A percentile compares a stretch with the other conserved stretches of the same genome.
Evolutionary conservation across 1,284 basidiomycete species (phyloP).

Genomic region (Puccinia coronata): DNA sequence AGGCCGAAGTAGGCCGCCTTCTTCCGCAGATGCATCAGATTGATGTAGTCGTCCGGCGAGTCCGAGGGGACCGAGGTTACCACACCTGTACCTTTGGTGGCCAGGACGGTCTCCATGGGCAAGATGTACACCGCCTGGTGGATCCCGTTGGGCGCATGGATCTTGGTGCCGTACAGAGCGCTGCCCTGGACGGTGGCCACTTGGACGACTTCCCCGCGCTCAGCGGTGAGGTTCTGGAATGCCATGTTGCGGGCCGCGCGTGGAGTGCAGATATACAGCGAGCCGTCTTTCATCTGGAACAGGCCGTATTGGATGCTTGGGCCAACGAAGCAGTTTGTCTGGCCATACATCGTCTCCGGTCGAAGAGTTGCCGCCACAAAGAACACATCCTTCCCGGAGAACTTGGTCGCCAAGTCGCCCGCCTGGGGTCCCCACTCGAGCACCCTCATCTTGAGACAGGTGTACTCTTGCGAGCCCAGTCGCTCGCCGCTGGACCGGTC

Average conservation of each 20-base stretch:
- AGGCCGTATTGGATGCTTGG: constrained; percentile 88
- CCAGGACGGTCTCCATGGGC: constrained; percentile 95
- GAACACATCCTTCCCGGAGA: constrained; percentile 64
- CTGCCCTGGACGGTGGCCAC: constrained; percentile 75
- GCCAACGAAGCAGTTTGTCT: constrained; percentile 97
- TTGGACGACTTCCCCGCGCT: constrained; percentile 70
- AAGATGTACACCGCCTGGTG: constrained; percentile 88
- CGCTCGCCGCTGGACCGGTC: constrained; percentile 95
- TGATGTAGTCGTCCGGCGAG: constrained; percentile 95
- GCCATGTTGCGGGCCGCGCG: constrained; percentile 96
- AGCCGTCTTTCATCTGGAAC: constrained; percentile 72
- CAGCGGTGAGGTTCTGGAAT: constrained; percentile 72
- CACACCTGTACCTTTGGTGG: constrained; percentile 97
- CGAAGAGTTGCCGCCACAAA: constrained; percentile 93
- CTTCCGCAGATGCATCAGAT: constrained; percentile 87
- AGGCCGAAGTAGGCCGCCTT: constrained; percentile 98
- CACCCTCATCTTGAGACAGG: constrained; percentile 92
- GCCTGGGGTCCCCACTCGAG: constrained; percentile 70
- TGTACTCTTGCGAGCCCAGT: constrained; percentile 94
- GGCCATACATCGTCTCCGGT: constrained; percentile 98
- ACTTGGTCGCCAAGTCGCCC: constrained; percentile 61
- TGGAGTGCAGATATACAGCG: constrained; percentile 81
- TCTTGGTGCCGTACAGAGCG: constrained; percentile 82
- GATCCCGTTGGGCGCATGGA: constrained; percentile 82
- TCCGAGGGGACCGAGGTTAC: constrained; percentile 98